Evolutionary conservation across 192 early-diverging fungal species (phyloP).

Genomic region (Gamsiella multidivaricata): DNA sequence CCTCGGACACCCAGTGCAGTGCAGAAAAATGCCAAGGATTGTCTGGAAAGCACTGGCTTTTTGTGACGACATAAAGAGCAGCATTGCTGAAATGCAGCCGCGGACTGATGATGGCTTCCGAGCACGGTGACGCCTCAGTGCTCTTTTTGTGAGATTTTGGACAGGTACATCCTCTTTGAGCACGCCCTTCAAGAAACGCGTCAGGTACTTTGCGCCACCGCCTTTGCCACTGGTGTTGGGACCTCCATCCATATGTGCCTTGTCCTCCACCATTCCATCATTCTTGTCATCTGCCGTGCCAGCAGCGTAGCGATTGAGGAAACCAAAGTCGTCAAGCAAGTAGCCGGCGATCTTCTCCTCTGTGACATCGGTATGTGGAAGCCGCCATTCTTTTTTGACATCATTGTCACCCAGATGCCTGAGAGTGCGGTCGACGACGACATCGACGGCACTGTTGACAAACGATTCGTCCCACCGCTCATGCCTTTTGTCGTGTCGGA

Average conservation of each 20-base stretch:
- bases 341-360: constrained; percentile 11
- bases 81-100: constrained; percentile 14
- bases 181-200: constrained; percentile 14
- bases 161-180: constrained; percentile 10
- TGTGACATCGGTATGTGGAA: constrained; percentile 12
- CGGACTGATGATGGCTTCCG: constrained; percentile 12
- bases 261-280: no score
- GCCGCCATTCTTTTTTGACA: constrained; percentile 14
- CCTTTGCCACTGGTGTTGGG: no score
- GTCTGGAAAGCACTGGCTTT: constrained; percentile 22
- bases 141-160: neutral
- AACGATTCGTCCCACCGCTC: constrained; percentile 16
- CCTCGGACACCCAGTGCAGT: constrained; percentile 11
- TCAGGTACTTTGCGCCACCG: constrained; percentile 7
- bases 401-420: constrained; percentile 11
- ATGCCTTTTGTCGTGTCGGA: constrained; percentile 3
- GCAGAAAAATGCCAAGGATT: constrained; percentile 21
- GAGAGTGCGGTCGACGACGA: constrained; percentile 6
- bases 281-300: no score
- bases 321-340: neutral
- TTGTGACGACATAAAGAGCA: constrained; percentile 19
- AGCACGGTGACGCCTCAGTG: neutral
- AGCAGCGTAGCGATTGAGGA: constrained; percentile 9
- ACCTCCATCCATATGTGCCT: no score
- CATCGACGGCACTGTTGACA: constrained; percentile 23